Evolutionary conservation across 441 rosid species (phyloP), one percentile per base, ranked within the genome.

Genomic region (Kokia cookei): DNA sequence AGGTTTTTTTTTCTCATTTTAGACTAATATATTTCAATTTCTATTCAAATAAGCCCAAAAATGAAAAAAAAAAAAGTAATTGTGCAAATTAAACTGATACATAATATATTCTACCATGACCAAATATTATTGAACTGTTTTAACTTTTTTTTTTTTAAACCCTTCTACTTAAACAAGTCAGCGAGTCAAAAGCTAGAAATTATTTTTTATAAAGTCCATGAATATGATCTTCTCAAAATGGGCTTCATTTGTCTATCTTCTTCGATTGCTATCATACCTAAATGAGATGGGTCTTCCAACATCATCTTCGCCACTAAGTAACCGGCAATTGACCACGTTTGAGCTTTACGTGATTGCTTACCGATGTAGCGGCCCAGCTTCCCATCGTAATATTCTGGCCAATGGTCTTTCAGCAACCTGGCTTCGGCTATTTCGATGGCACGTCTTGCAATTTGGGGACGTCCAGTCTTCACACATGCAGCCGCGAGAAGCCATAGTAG

Each of bases 301-400:
- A 95, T 81, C 99, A 91, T 89, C 87, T 88, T 95, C 5, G 98
- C 92, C 69, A 95, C 98, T 84, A 93, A 78, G 83, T 91, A 90
- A 32, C 99, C 96, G 0, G 97, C 98, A 37, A 89, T 74, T n/a
- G 98, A 93, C 99, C 99, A 93, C 2, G 98, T 95, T 63, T 91
- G 98, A 79, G 53, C 70, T 75, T 85, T 95, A 1, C 97, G 90
- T 0, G 98, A 84, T 72, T 94, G 98, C 81, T 95, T 95, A 66
- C 98, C 98, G 0, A 93, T 72, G 73, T 76, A 93, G 77, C 93
- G 84, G 17, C 97, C 99, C 0, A 83, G 80, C 89, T 88, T 95
- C 11, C 99, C 99, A 0, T 95, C 99, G 19, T 95, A 93, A 78
- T 95, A 91, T 72, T 95, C 98, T 0, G 98, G 98, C 98, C 97